Evolutionary conservation across 139 green algal genomes (phyloP).

Genomic region (Chara braunii): DNA sequence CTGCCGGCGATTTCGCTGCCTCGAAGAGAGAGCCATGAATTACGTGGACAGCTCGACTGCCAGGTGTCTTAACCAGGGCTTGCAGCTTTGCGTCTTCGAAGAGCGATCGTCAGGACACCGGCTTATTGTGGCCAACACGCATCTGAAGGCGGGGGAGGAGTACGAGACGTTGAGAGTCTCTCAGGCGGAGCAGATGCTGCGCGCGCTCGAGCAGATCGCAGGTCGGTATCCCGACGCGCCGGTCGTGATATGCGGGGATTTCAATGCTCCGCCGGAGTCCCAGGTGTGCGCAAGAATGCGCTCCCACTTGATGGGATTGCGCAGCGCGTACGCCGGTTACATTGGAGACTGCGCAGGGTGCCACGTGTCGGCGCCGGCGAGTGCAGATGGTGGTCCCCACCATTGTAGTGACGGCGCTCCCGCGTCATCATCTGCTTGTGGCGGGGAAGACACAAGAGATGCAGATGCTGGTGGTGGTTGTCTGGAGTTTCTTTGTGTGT

Average conservation of each 20-base stretch:
- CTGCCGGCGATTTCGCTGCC: background rate
- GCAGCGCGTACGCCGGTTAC: slow-evolving; percentile 13
- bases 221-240: background rate
- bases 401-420: too few relatives aligned
- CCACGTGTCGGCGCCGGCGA: too few relatives aligned
- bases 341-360: too few relatives aligned
- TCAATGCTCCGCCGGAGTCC: background rate
- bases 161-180: background rate
- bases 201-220: background rate
- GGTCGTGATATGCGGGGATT: slow-evolving; percentile 5
- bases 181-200: slow-evolving; percentile 20
- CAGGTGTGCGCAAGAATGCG: background rate
- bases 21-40: background rate
- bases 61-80: slow-evolving; percentile 9
- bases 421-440: too few relatives aligned
- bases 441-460: too few relatives aligned
- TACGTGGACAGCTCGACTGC: background rate
- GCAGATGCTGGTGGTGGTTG: too few relatives aligned
- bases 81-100: slow-evolving; percentile 4
- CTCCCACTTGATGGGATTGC: background rate
- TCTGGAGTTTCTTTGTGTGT: too few relatives aligned
- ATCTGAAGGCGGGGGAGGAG: slow-evolving; percentile 7
- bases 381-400: too few relatives aligned
- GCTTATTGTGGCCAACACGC: slow-evolving; percentile 14
- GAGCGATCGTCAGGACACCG: background rate